Conservation (phyloP, 139 green algal genomes). For the Diplosphaera chodatii region DNA sequence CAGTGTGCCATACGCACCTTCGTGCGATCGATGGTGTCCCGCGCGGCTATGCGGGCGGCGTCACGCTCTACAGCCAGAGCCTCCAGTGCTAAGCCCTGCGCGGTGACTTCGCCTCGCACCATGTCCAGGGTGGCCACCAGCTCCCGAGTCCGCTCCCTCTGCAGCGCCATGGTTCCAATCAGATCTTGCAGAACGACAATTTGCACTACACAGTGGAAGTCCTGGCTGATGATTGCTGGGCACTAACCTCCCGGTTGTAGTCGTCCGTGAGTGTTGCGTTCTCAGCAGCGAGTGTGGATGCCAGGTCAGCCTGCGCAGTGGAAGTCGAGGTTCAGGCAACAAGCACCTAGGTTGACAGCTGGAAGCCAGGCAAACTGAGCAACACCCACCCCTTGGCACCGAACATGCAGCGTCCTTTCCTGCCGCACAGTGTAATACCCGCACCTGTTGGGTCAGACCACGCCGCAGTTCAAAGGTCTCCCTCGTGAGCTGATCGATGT, state of each 20-base stretch:
- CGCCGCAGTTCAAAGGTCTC: constrained; percentile 60
- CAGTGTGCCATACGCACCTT: constrained; percentile 8
- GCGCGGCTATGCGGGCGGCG: constrained; percentile 8
- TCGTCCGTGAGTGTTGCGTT: constrained; percentile 37
- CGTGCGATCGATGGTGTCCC: constrained; percentile 19
- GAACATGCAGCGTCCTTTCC: no score
- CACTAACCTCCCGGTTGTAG: constrained; percentile 39
- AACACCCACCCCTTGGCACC: no score
- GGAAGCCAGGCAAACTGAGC: no score
- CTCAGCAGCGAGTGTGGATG: constrained; percentile 42
- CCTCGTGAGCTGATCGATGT: constrained; percentile 65
- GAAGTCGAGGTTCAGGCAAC: no score
- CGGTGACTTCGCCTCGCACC: constrained; percentile 21
- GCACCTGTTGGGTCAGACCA: constrained; percentile 39
- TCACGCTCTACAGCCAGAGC: constrained; percentile 29
- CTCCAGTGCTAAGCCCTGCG: constrained; percentile 18
- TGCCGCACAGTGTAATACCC: no score
- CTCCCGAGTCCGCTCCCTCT: background rate
- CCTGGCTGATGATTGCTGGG: no score
- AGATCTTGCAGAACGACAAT: no score
- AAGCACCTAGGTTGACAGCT: no score
- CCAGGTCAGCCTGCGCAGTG: constrained; percentile 6
- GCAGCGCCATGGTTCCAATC: background rate
- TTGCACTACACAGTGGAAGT: no score
- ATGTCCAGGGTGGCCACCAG: constrained; percentile 12